Percentiles rank a stretch among this genome's conserved stretches.
Conservation (phyloP, 169 alveolate genomes). For the Cryptosporidium ubiquitum region DNA sequence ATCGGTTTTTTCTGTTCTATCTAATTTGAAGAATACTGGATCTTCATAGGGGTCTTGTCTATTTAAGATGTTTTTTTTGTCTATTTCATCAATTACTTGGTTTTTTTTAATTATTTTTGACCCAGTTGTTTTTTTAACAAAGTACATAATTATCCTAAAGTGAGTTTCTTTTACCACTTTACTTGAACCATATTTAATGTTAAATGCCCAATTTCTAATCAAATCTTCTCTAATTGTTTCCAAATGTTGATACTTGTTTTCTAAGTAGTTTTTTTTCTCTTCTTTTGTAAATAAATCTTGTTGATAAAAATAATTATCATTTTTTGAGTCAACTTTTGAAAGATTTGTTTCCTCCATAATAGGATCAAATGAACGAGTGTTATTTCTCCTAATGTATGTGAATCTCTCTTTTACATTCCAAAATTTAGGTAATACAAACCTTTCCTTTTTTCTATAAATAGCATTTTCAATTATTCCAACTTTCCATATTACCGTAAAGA, state of each 20-base stretch:
- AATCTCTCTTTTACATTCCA: slow-evolving; percentile 14
- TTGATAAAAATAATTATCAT: not conserved
- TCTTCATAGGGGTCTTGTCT: not conserved
- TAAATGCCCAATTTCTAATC: slow-evolving; percentile 60
- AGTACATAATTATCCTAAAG: not conserved
- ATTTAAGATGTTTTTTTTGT: not conserved
- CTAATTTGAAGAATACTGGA: not conserved
- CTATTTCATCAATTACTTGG: slow-evolving; percentile 2
- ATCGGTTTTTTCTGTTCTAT: not conserved
- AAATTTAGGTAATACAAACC: not conserved
- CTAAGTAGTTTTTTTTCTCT: not conserved
- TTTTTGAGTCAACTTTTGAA: not conserved
- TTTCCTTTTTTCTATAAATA: not conserved
- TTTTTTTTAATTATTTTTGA: slow-evolving; percentile 1
- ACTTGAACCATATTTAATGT: slow-evolving; percentile 51
- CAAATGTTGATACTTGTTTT: not conserved
- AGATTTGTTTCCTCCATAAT: not conserved
- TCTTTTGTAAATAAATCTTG: not conserved
- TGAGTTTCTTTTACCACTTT: slow-evolving; percentile 11
- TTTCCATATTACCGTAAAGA: not conserved
- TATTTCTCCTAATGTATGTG: not conserved
- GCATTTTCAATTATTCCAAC: not conserved
- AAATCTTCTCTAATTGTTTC: slow-evolving; percentile 54
- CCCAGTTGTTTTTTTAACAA: not conserved
- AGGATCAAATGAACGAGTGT: not conserved